Conservation (phyloP, 2,329 filamentous ascomycete genomes). For the Trichoderma sp. region DNA sequence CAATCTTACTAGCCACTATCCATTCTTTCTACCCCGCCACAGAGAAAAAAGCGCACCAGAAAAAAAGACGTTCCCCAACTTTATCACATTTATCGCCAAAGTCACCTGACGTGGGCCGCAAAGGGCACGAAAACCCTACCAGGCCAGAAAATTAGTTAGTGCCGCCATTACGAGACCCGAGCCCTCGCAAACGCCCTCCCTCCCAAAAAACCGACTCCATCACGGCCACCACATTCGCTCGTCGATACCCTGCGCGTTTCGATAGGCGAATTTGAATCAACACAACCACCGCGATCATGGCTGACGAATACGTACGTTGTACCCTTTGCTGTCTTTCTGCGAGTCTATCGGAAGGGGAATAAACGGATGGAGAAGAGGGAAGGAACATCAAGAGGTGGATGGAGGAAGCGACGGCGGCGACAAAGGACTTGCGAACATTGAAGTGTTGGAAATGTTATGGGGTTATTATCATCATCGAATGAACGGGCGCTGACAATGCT, state of each 20-base stretch:
- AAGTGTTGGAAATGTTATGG: not conserved
- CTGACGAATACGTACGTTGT: slow-evolving; percentile 85
- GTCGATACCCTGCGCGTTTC: slow-evolving; percentile 46
- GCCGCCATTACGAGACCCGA: slow-evolving; percentile 34
- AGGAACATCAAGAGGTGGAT: slow-evolving; percentile 30
- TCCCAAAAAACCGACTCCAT: slow-evolving; percentile 40
- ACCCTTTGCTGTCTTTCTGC: no score
- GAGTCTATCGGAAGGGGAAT: no score
- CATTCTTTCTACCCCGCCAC: not conserved
- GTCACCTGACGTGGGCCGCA: slow-evolving; percentile 42
- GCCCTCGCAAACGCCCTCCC: slow-evolving; percentile 32
- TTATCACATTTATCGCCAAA: slow-evolving; percentile 23
- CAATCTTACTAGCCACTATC: not conserved
- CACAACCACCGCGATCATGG: slow-evolving; percentile 66
- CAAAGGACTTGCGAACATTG: slow-evolving; percentile 23
- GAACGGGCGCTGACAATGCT: slow-evolving; percentile 16
- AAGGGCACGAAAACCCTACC: slow-evolving; percentile 49
- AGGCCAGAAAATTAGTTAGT: slow-evolving; percentile 39
- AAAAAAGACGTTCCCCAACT: not conserved
- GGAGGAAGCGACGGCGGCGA: not conserved
- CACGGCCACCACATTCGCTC: slow-evolving; percentile 46
- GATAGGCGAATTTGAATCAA: slow-evolving; percentile 50
- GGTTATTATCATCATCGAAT: not conserved
- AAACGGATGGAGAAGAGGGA: not conserved
- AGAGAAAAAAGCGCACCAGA: not conserved